Percentiles rank a stretch among this genome's conserved stretches.
Conservation (phyloP, 331 rosid species). For the Ulmus americana region DNA sequence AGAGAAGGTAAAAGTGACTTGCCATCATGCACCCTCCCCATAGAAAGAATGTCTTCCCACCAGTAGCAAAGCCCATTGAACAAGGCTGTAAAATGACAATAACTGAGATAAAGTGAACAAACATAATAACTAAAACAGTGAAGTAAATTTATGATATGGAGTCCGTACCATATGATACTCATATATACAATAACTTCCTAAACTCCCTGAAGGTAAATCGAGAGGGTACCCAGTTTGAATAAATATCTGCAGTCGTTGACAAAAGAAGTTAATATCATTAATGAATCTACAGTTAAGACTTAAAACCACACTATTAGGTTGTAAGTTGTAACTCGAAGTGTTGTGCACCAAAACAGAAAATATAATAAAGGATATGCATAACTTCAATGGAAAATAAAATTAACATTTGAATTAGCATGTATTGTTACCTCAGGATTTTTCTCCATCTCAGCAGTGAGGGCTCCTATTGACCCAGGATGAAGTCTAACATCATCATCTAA, state of each 20-base stretch:
- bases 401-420: not conserved
- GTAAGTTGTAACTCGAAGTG: constrained; percentile 6
- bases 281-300: constrained; percentile 5
- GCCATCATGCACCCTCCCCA: constrained; percentile 99
- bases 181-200: constrained; percentile 96
- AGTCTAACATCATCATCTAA: constrained; percentile 94
- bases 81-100: constrained; percentile 64
- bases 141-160: not conserved
- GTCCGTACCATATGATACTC: constrained; percentile 91
- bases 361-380: not conserved
- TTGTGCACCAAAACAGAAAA: constrained; percentile 12
- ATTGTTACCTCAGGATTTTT: constrained; percentile 71
- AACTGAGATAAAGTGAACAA: not conserved
- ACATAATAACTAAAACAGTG: not conserved
- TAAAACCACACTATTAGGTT: constrained; percentile 1
- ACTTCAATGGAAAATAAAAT: not conserved
- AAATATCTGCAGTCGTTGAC: constrained; percentile 64
- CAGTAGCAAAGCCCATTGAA: constrained; percentile 99
- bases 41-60: constrained; percentile 91
- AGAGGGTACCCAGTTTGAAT: constrained; percentile 99
- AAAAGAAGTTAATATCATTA: constrained; percentile 3
- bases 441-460: constrained; percentile 78
- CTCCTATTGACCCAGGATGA: constrained; percentile 97
- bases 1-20: constrained; percentile 35
- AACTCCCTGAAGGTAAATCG: constrained; percentile 95